Conservation (phyloP, 345 rosid genomes). For the Raphanus raphanistrum region DNA sequence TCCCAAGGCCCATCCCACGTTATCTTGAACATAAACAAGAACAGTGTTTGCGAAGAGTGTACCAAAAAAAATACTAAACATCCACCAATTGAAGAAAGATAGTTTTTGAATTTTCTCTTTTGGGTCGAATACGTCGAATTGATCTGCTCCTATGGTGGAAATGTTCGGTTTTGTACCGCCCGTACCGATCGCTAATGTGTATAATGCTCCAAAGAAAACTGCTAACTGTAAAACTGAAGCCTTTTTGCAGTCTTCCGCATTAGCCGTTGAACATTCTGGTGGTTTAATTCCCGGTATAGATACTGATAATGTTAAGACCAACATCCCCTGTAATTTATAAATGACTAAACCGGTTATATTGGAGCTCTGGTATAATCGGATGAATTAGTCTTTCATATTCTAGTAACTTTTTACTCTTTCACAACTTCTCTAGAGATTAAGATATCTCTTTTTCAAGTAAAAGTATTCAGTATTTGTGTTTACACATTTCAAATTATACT, state of each 20-base stretch:
- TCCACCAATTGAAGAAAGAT: slow-evolving; percentile 99
- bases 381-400: not conserved
- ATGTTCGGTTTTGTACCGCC: slow-evolving; percentile 98
- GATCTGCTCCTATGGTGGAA: slow-evolving; percentile 91
- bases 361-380: not conserved
- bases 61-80: slow-evolving; percentile 92
- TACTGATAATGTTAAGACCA: slow-evolving; percentile 62
- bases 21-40: slow-evolving; percentile 86
- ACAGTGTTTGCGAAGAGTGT: slow-evolving; percentile 79
- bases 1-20: slow-evolving; percentile 82
- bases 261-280: slow-evolving; percentile 47
- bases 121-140: slow-evolving; percentile 79
- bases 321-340: slow-evolving; percentile 66
- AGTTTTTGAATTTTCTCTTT: slow-evolving; percentile 73
- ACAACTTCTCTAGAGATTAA: not conserved
- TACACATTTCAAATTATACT: not conserved
- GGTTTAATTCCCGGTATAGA: slow-evolving; percentile 71
- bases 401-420: not conserved
- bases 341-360: not conserved
- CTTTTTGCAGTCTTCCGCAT: slow-evolving; percentile 47
- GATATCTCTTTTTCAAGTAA: not conserved
- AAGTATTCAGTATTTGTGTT: not conserved
- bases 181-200: slow-evolving; percentile 71
- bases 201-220: slow-evolving; percentile 71
- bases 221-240: slow-evolving; percentile 64